Conservation (phyloP, 2,329 filamentous ascomycete species). For the Pseudogymnoascus sp. region DNA sequence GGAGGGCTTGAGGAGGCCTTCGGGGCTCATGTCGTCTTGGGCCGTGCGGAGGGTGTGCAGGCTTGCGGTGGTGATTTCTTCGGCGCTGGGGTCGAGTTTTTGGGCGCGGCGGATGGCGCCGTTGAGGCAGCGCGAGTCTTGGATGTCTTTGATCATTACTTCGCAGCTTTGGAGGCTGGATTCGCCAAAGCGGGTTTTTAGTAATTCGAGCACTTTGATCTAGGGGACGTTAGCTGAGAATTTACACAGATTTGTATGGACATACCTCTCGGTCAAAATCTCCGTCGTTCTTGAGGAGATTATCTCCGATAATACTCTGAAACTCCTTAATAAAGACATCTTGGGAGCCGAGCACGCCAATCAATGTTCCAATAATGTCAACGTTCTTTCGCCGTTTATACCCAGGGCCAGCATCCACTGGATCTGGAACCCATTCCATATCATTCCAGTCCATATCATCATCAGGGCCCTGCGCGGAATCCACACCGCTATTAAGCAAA, state of each 20-base stretch:
- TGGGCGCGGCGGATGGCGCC: conserved; percentile 50
- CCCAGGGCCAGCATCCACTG: conserved; percentile 84
- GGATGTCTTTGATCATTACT: conserved; percentile 92
- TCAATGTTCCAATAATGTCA: conserved; percentile 85
- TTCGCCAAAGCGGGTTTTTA: conserved; percentile 86
- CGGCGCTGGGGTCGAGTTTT: conserved; percentile 28
- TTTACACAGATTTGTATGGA: conserved; percentile 7
- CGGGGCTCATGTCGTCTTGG: conserved; percentile 28
- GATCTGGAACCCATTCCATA: conserved; percentile 87
- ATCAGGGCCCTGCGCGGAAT: conserved; percentile 44
- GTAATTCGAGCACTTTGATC: conserved; percentile 71
- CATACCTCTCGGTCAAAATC: conserved; percentile 62
- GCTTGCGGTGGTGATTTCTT: conserved; percentile 21
- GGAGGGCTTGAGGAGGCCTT: conserved; percentile 30
- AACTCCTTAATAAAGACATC: conserved; percentile 93
- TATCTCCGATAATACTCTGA: conserved; percentile 78
- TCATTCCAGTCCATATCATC: conserved; percentile 82
- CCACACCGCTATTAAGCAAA: conserved; percentile 40
- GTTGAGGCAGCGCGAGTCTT: conserved; percentile 72
- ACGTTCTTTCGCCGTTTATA: conserved; percentile 83
- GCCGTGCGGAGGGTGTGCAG: conserved; percentile 17
- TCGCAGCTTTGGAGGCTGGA: conserved; percentile 82
- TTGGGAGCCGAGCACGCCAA: conserved; percentile 79
- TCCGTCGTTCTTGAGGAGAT: conserved; percentile 58
- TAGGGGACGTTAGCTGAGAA: conserved; percentile 24